Evolutionary conservation across 495 filamentous ascomycete species (phyloP).

Genomic region (Podospora australis): DNA sequence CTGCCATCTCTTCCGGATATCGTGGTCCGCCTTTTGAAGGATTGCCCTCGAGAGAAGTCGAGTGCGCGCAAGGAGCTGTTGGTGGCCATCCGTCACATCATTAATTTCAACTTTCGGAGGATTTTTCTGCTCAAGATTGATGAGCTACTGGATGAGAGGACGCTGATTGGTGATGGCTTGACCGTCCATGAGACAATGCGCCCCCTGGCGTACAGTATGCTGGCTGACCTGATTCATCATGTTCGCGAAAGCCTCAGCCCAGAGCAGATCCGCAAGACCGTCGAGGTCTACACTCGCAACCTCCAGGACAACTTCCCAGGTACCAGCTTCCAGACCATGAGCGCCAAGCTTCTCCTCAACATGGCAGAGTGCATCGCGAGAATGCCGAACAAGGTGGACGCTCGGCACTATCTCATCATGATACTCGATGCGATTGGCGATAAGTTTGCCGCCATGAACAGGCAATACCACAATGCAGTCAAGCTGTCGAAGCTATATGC

Average conservation of each 20-base stretch:
- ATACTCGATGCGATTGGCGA: conserved; percentile 96
- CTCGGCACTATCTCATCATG: conserved; percentile 92
- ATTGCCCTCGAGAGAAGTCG: conserved; percentile 91
- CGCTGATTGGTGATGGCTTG: conserved; percentile 88
- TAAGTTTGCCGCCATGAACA: conserved; percentile 97
- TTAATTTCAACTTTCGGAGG: conserved; percentile 96
- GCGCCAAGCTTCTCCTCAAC: conserved; percentile 91
- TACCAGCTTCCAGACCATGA: conserved; percentile 99
- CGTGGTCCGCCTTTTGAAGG: conserved; percentile 83
- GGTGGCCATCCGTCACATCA: conserved; percentile 95
- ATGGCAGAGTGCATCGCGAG: conserved; percentile 96
- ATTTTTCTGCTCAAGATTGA: conserved; percentile 95
- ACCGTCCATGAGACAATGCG: conserved; percentile 96
- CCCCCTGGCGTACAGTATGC: conserved; percentile 95
- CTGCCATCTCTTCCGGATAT: conserved; percentile 81
- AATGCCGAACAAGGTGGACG: conserved; percentile 83
- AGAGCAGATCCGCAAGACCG: conserved; percentile 87
- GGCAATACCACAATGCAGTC: conserved; percentile 87
- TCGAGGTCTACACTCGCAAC: conserved; percentile 95
- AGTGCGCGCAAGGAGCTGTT: conserved; percentile 89
- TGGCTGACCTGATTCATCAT: conserved; percentile 96
- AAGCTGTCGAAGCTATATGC: conserved; percentile 76
- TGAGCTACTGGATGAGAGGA: conserved; percentile 87
- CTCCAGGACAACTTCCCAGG: conserved; percentile 93
- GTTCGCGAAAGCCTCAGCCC: conserved; percentile 77